Base-by-base conservation (phyloP, 805 yeast species). In the Jamesozyma lodderae region DNA sequence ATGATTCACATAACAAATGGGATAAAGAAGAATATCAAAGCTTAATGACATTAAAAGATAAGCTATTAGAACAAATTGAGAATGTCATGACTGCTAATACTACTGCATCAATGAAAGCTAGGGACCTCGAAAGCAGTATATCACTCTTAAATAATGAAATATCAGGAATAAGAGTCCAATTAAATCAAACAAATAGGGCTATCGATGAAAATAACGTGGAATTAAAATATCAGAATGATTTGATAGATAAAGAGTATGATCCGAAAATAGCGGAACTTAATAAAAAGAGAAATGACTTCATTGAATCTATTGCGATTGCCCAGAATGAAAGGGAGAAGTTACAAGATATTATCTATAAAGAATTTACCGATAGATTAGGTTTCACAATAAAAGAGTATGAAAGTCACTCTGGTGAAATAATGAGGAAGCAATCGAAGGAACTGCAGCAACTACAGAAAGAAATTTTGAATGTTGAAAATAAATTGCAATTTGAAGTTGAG, bases 361-460 rank as follows among this genome's bases (percentile, higher is more conserved):
- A 57, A 0, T 82, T 87, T 52, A 79, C 88, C 40, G 38, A 52
- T 1, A 65, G 60, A 40, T 60, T 79, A 37, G 75, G 76, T 0
- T 75, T 85, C 48, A 55, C 62, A 6, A 75, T 86, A 28, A 66
- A 69, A 33, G 86, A 80, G 24, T 87, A 81, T 54, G 96, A 87
- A 55, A 65, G 64, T 31, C 65, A 73, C 10, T 82, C 79, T 38
- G 88, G 90, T 5, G 64, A 73, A 4, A 59, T 71, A 4, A 51
- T 73, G 35, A 66, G 82, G 51, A 67, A 67, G 23, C 73, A 75
- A 37, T 67, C 78, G 1, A 75, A 73, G 42, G 85, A 81, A 51
- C 65, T 77, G 32, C 68, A 81, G 1, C 76, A 76, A 44, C 72
- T 73, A 41, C 64, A 73, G 29, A 77, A 76, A 42, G 81, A 82